Conservation (phyloP, 108 stramenopile genomes). For the Craspedostauros australis region DNA sequence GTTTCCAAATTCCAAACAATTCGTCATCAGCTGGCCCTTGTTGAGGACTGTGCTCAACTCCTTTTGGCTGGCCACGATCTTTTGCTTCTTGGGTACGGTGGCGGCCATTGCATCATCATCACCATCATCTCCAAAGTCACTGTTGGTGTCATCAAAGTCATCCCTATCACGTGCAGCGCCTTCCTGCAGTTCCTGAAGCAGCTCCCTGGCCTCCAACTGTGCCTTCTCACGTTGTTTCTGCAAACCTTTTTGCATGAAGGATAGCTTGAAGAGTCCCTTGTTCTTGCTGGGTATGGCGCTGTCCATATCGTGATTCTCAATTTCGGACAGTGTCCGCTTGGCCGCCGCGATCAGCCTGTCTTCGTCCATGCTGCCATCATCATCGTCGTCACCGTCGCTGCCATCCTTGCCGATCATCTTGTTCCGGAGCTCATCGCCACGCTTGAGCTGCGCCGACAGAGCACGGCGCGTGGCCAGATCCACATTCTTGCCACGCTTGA, state of each 20-base stretch:
- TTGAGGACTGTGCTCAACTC: slow-evolving; percentile 60
- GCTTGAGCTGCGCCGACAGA: slow-evolving; percentile 77
- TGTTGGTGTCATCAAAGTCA: slow-evolving; percentile 15
- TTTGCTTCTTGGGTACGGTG: slow-evolving; percentile 19
- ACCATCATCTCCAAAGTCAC: slow-evolving; percentile 32
- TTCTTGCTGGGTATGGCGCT: too few relatives aligned
- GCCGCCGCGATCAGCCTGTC: too few relatives aligned
- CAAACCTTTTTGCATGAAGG: slow-evolving; percentile 92
- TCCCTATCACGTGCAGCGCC: slow-evolving; percentile 64
- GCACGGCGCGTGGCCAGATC: slow-evolving; percentile 79
- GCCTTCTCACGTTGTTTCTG: slow-evolving; percentile 78
- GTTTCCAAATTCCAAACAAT: slow-evolving; percentile 68
- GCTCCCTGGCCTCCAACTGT: slow-evolving; percentile 76
- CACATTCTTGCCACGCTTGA: slow-evolving; percentile 80
- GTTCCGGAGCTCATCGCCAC: slow-evolving; percentile 79
- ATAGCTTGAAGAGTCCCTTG: slow-evolving; percentile 82
- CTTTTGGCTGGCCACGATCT: slow-evolving; percentile 49
- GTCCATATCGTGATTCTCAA: too few relatives aligned
- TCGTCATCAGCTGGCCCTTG: slow-evolving; percentile 75
- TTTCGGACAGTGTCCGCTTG: too few relatives aligned
- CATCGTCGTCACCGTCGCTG: slow-evolving; percentile 28
- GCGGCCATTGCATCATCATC: slow-evolving; percentile 21
- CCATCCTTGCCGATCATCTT: slow-evolving; percentile 62
- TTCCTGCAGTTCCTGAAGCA: slow-evolving; percentile 88
- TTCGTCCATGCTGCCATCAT: too few relatives aligned